These are phyloP conservation scores for Solanum chacoense DNA, from an alignment of 305 asterid genomes.

Conservation along the genomic window DNA sequence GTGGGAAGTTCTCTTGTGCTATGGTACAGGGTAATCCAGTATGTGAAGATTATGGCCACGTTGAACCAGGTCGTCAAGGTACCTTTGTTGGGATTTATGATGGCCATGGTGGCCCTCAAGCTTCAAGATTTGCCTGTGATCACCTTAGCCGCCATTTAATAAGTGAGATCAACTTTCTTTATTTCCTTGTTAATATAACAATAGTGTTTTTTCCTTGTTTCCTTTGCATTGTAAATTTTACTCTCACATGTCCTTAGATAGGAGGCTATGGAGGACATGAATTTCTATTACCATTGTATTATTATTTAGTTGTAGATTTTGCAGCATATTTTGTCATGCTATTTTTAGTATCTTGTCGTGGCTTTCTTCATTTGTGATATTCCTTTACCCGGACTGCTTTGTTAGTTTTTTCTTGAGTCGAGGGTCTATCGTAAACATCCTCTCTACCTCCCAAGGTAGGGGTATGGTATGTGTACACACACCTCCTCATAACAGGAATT, in stretches of 20 bases:
- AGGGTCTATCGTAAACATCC: too few species aligned
- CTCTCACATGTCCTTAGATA: background rate
- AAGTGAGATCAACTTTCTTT: conserved; percentile 25
- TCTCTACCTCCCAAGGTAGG: background rate
- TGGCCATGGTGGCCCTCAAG: conserved; percentile 82
- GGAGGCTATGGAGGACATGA: background rate
- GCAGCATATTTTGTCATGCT: background rate
- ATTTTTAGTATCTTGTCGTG: background rate
- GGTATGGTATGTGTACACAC: too few species aligned
- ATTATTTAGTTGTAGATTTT: background rate
- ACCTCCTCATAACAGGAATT: background rate
- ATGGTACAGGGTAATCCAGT: conserved; percentile 57
- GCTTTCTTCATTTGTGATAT: background rate
- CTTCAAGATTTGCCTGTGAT: conserved; percentile 42
- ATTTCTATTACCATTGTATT: background rate
- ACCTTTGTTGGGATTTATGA: conserved; percentile 71
- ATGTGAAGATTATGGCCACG: conserved; percentile 71
- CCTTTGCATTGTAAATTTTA: background rate
- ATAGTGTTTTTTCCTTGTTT: background rate
- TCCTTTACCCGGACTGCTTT: background rate
- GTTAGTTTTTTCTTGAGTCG: background rate
- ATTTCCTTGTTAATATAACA: background rate
- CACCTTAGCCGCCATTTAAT: conserved; percentile 43
- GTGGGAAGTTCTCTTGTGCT: conserved; percentile 62
- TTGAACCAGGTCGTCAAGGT: conserved; percentile 45